Evolutionary conservation across 495 filamentous ascomycete species (phyloP), one percentile per base, ranked within the genome.

Genomic region (Astrocystis sublimbata): DNA sequence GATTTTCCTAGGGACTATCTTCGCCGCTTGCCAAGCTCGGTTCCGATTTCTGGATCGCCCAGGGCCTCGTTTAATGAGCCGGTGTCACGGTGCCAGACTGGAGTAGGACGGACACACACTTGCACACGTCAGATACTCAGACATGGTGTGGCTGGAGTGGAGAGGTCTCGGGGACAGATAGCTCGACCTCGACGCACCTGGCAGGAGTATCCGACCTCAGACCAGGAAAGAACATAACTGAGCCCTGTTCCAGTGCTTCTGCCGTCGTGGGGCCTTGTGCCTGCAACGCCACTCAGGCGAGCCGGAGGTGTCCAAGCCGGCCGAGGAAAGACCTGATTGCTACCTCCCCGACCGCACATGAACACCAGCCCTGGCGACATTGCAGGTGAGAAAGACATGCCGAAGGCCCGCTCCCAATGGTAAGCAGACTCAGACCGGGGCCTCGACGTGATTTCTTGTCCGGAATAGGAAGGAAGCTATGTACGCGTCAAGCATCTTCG

Each of bases 91-190:
- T 59, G 28, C 33, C 56, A 38, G 40, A 36, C 42, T 49, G 43
- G 56, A 31, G 56, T 59, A 43, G 19, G 17, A 59, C 56, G 56
- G 56, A 12, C 38, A 30, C 45, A 45, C 26, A 23, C 50, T 23
- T 50, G 56, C 56, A 59, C 56, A 59, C 56, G 43, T 59, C 56
- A 59, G 56, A 59, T 59, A 49, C 43, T 38, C 31, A 49, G 41
- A 49, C 56, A 59, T 38, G 43, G 35, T 59, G 33, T 50, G 56
- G 17, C 19, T 23, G 30, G 26, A 24, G 42, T 40, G 55, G 56
- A 40, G 56, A 30, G 35, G 45, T 40, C 56, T 49, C 56, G 56
- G 33, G 30, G 21, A 59, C 56, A 35, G 33, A 30, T 38, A 55
- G 38, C 17, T 43, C 31, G 31, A 24, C 43, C 31, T 50, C 5